A percentile compares a stretch with the other conserved stretches of the same genome.
Conservation (phyloP, 2,329 filamentous ascomycete genomes). For the Neurospora crassa region DNA sequence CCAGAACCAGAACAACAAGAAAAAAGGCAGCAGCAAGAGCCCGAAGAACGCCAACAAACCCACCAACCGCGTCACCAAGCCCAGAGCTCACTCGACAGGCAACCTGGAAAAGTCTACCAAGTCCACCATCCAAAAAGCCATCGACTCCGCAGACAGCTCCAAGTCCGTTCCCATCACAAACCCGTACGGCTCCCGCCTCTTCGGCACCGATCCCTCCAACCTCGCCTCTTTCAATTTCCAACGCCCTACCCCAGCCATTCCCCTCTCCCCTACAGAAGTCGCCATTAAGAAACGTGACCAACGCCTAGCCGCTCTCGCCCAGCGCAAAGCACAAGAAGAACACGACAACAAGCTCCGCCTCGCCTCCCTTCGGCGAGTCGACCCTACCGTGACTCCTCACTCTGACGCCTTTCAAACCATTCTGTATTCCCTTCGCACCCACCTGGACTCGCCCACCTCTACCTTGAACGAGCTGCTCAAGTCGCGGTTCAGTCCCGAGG, state of each 20-base stretch:
- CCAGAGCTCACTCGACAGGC: background rate
- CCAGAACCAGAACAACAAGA: background rate
- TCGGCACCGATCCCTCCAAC: background rate
- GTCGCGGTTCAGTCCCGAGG: constrained; percentile 18
- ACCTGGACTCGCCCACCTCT: constrained; percentile 1
- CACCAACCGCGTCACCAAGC: background rate
- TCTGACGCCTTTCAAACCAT: constrained; percentile 5
- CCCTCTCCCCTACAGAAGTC: background rate
- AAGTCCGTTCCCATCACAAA: background rate
- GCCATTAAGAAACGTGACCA: background rate
- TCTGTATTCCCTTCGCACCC: constrained; percentile 2
- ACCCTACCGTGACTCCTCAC: constrained; percentile 9
- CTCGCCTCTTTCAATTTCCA: background rate
- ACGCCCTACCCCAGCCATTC: background rate
- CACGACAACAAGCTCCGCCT: background rate
- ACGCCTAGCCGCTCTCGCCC: background rate
- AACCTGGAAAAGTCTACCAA: background rate
- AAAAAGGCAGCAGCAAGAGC: background rate
- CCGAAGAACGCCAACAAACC: background rate
- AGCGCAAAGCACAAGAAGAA: background rate
- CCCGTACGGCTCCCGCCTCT: background rate
- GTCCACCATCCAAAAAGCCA: background rate
- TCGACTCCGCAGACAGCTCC: background rate
- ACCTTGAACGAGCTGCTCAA: constrained; percentile 25
- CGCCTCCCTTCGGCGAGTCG: background rate